These are phyloP conservation scores for Lotus japonicus DNA, from an alignment of 306 rosid genomes.

Conservation along the genomic window DNA sequence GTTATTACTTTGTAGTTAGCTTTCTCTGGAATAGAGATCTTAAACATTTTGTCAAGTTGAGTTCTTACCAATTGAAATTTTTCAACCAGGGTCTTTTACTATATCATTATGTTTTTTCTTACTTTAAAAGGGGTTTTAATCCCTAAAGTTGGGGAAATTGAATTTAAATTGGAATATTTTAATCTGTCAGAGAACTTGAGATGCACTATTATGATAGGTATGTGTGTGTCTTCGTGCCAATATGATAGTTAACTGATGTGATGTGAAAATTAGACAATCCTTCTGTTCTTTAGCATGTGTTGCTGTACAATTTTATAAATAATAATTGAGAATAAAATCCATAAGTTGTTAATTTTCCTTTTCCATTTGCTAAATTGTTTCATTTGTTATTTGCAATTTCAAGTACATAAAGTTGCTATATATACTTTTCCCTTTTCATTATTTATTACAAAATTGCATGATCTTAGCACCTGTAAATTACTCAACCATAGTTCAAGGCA, in stretches of 20 bases:
- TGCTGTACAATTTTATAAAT: not conserved
- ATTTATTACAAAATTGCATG: not conserved
- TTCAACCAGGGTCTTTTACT: not conserved
- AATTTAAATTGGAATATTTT: not conserved
- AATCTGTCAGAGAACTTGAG: not conserved
- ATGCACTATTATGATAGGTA: not conserved
- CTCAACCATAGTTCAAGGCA: constrained; percentile 7
- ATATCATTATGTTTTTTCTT: not conserved
- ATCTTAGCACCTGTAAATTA: not conserved
- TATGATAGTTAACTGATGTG: not conserved
- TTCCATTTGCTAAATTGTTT: not conserved
- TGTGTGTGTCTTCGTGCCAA: not conserved
- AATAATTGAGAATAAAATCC: not conserved
- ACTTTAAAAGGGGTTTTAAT: not conserved
- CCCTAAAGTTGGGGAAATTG: not conserved
- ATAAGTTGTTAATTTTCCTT: not conserved
- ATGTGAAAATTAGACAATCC: not conserved
- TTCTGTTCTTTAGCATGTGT: not conserved
- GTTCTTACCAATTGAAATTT: not conserved
- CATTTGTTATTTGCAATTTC: not conserved
- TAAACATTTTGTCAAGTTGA: not conserved
- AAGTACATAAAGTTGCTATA: not conserved
- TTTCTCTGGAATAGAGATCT: constrained; percentile 4
- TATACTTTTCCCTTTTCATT: not conserved
- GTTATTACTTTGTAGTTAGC: not conserved